Base-by-base conservation (phyloP, 31 red algal genomes). In the Bonnemaisonia californica region DNA sequence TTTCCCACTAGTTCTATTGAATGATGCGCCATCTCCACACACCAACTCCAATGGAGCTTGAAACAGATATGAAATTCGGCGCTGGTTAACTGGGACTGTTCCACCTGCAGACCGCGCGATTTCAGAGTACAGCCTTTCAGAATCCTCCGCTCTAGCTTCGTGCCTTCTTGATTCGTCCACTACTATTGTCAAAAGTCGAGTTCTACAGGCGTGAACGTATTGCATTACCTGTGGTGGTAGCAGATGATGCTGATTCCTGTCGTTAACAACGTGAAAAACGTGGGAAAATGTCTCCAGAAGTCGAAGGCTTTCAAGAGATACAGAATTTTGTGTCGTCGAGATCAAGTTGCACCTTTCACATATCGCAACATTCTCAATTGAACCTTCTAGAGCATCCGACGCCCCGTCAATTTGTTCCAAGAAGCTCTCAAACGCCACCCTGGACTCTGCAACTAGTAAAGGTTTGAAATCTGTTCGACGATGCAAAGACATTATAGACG, bases 201-300 rank as follows among this genome's bases (percentile, higher is more conserved):
- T 70, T 57, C 73, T 67, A 18, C 83, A 69, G 16, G 72, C 71
- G 37, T 77, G 62, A 26, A 77, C 73, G 18, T 67, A 45, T 45
- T 87, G 83, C 24, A 78, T 11, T 42, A 87, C 41, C 27, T 55
- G 8, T 68, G 83, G 62, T 40, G 83, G 83, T 58, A 87, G 73
- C 1, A 36, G 54, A 57, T 65, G 33, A 32, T n/a, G 38, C 28
- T 30, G 45, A 12, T 87, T 54, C 54, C 81, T 70, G 62, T 56
- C 83, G 37, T 70, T 54, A 18, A 87, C 35, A 35, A 87, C 54
- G 47, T 87, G 74, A 60, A 68, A 78, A 30, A 87, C 65, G 56
- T 87, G 83, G 5, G 73, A 77, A 36, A 87, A 87, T 57, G 31
- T n/a, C 29, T 58, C 19, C 26, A 78, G 18, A 13, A 39, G 30